Evolutionary conservation across 2,329 filamentous ascomycete species (phyloP), one percentile per base, ranked within the genome.

Genomic region (Colletotrichum zoysiae): DNA sequence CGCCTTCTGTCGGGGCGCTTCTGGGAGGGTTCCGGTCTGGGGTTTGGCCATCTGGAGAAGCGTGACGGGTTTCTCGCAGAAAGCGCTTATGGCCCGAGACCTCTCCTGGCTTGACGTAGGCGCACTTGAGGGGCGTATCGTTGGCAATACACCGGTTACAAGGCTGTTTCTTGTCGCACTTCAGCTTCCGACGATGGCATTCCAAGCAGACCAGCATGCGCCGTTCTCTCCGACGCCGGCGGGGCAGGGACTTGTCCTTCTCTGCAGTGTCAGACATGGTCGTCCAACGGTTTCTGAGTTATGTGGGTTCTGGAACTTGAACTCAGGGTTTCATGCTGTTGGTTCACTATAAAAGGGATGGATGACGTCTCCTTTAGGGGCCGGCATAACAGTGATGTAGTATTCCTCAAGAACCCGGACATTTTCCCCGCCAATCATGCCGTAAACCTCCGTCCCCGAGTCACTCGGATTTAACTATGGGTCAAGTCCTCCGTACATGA

Each of bases 181-280:
- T 67, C 23, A 67, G 56, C 26, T 66, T 61, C 60, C 64, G 64
- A 57, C 64, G 64, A 35, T 67, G 64, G 16, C 64, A 67, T 23
- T 67, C 56, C 12, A 61, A 57, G 9, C 64, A 67, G 44, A 61
- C 64, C 35, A 67, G 56, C 44, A 61, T 67, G 18, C 56, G 58
- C 35, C 64, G 64, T 23, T 67, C 64, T 5, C 64, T 26, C n/a
- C 64, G 64, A 44, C 64, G 64, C 44, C 64, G 56, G 23, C 58
- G 42, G 23, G 58, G 42, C 26, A 16, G 42, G 11, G 6, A 33
- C 12, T 33, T 42, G 40, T 35, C 58, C 11, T 2, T 60, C 26
- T 18, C 40, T n/a, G 30, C 16, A 0, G 23, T 2, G 9, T 44
- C 42, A 14, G 42, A 48, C 58, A 48, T 60, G 44, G 20, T 23